phyloP scores from a whole-genome alignment of 202 grass and related monocot species.

The Panicum hallii region DNA sequence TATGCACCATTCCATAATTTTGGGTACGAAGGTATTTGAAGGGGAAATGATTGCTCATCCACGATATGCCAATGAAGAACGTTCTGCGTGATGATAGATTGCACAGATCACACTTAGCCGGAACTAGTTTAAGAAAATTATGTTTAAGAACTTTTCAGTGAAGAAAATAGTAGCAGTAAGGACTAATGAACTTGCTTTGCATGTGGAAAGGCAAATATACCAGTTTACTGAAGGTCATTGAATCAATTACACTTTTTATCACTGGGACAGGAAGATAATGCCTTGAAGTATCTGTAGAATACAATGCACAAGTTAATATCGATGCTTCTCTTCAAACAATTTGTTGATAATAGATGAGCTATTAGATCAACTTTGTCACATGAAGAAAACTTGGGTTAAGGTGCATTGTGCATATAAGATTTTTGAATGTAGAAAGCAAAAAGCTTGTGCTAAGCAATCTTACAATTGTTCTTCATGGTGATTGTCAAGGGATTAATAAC shows the following conservation, averaged over 20 bases:
- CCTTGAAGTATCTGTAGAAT: conserved; percentile 83
- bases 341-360: neutral
- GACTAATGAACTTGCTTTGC: conserved; percentile 14
- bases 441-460: conserved; percentile 6
- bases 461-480: conserved; percentile 3
- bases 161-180: conserved; percentile 20
- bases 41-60: conserved; percentile 86
- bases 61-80: conserved; percentile 99
- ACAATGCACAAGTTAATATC: conserved; percentile 21
- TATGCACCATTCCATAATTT: conserved; percentile 87
- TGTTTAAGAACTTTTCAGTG: neutral
- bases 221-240: conserved; percentile 96
- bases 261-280: conserved; percentile 91
- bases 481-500: conserved; percentile 7
- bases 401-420: conserved; percentile 5
- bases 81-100: conserved; percentile 61
- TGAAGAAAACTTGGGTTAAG: conserved; percentile 17
- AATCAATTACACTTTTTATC: conserved; percentile 95
- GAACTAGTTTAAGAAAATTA: conserved; percentile 26
- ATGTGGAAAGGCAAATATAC: conserved; percentile 50
- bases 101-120: neutral
- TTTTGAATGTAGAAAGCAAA: neutral
- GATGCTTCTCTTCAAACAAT: neutral
- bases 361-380: conserved; percentile 18
- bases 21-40: conserved; percentile 94